A percentile compares a stretch with the other conserved stretches of the same genome.
Conservation (phyloP, 2,329 filamentous ascomycete species). For the Chalara sp. region DNA sequence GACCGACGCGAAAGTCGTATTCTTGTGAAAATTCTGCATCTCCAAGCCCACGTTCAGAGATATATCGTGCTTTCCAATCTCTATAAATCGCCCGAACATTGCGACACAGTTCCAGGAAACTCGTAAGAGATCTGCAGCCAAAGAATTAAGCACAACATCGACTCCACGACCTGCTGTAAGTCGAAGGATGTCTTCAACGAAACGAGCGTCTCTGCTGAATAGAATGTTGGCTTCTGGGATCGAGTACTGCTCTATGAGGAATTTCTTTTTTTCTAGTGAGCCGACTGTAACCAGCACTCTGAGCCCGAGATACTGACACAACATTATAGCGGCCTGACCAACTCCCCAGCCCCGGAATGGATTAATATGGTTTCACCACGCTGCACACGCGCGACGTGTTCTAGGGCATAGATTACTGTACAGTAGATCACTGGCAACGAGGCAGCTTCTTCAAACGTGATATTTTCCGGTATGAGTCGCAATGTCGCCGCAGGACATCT, state of each 20-base stretch:
- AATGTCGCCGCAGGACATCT: neutral
- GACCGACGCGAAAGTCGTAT: neutral
- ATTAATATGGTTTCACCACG: slow-evolving; percentile 23
- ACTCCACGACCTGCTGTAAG: neutral
- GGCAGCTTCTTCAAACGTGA: slow-evolving; percentile 9
- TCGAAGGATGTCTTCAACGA: neutral
- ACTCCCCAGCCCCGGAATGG: slow-evolving; percentile 24
- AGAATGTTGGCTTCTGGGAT: slow-evolving; percentile 1
- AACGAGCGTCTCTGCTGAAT: neutral
- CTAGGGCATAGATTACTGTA: slow-evolving; percentile 13
- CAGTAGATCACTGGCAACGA: slow-evolving; percentile 16
- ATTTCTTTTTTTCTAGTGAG: neutral
- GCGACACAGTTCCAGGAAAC: neutral
- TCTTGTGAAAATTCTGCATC: neutral
- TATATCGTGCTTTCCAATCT: neutral
- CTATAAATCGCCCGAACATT: neutral
- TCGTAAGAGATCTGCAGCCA: neutral
- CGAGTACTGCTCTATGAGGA: neutral
- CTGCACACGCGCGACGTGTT: slow-evolving; percentile 8
- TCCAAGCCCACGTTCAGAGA: neutral
- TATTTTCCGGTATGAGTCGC: slow-evolving; percentile 6
- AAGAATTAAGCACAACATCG: neutral
- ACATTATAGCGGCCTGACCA: slow-evolving; percentile 25
- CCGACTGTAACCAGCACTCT: neutral
- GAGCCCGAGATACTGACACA: slow-evolving; percentile 3